These are phyloP conservation scores for Phialocephala sp. DNA, from an alignment of 2,329 filamentous ascomycete genomes.

Conservation along the genomic window DNA sequence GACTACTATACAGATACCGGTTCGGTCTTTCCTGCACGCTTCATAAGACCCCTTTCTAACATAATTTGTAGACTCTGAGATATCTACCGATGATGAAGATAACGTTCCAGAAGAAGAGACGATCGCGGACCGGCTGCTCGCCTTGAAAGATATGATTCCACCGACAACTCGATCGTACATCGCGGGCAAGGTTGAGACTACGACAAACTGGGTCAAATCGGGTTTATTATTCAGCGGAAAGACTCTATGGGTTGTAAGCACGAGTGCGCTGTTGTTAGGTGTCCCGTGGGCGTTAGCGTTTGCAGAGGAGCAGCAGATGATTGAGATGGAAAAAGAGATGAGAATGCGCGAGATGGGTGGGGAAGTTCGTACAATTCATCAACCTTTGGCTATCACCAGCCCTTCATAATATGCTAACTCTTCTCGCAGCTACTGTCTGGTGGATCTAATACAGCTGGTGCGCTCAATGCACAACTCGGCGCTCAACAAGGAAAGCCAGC, in stretches of 20 bases:
- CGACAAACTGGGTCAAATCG: constrained; percentile 62
- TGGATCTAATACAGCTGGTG: constrained; percentile 33
- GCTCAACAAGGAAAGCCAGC: constrained; percentile 39
- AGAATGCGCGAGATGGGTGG: constrained; percentile 91
- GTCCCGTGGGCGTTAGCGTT: constrained; percentile 94
- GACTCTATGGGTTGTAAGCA: constrained; percentile 88
- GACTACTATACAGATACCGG: constrained; percentile 94
- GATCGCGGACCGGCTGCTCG: constrained; percentile 71
- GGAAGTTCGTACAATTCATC: constrained; percentile 58
- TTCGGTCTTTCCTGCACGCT: constrained; percentile 50
- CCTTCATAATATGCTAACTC: constrained; percentile 22
- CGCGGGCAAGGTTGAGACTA: constrained; percentile 61
- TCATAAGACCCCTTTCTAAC: constrained; percentile 27
- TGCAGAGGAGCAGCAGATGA: constrained; percentile 93
- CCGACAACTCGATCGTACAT: constrained; percentile 73
- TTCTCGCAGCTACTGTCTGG: constrained; percentile 36
- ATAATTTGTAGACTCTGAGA: constrained; percentile 70
- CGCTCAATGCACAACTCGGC: constrained; percentile 39
- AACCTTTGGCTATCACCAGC: not conserved
- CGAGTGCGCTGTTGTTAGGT: constrained; percentile 85
- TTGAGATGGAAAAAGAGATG: constrained; percentile 98
- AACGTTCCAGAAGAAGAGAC: constrained; percentile 62
- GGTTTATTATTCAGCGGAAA: constrained; percentile 78
- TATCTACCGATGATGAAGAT: constrained; percentile 79
- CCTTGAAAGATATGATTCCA: constrained; percentile 77